Evolutionary conservation across 1,284 basidiomycete species (phyloP), one percentile per base, ranked within the genome.

Genomic region (Apiotrichum sp.): DNA sequence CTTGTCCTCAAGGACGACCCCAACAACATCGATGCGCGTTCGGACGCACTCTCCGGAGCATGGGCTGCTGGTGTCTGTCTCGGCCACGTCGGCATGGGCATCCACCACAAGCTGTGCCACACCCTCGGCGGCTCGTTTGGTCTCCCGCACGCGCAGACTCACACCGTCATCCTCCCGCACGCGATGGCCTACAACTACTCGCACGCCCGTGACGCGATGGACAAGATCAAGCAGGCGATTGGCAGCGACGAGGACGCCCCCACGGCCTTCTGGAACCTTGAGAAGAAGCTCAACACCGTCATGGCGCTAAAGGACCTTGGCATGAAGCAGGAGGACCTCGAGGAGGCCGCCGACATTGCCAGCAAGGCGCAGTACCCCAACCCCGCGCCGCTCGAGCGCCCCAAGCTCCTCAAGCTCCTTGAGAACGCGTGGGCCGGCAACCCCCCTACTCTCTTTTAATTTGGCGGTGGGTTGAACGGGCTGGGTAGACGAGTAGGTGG

Each of bases 51-150:
- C 2, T 77, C 74, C 50, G 79, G 78, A 22, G 79, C 78, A 3
- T 80, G 76, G 76, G 69, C 73, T 1, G 78, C 79, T 48, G 78
- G 74, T 8, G 70, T 72, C 0, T 78, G 76, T 51, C 63, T 78
- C 22, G 79, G 77, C 14, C 64, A 72, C 3, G 77, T 78, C 10
- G 72, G 73, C 32, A 78, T 80, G 76, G 72, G 70, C n/a, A 61
- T 80, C 10, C 79, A 80, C 58, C 79, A 80, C 64, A 80, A 80
- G 63, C 69, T 80, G n/a, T 78, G 77, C 62, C 78, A 79, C 61
- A 74, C 74, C n/a, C 72, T 80, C 36, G 50, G 65, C 34, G 79
- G 79, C 8, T 73, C 73, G 13, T 79, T 80, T 61, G 73, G 75
- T 57, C 75, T 80, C 52, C 78, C 79, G 9, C 79, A 80, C 58